Percentiles rank a stretch among this genome's conserved stretches.
These are phyloP conservation scores for Fallopia convolvulus DNA, from an alignment of 148 eudicot genomes.

Conservation along the genomic window DNA sequence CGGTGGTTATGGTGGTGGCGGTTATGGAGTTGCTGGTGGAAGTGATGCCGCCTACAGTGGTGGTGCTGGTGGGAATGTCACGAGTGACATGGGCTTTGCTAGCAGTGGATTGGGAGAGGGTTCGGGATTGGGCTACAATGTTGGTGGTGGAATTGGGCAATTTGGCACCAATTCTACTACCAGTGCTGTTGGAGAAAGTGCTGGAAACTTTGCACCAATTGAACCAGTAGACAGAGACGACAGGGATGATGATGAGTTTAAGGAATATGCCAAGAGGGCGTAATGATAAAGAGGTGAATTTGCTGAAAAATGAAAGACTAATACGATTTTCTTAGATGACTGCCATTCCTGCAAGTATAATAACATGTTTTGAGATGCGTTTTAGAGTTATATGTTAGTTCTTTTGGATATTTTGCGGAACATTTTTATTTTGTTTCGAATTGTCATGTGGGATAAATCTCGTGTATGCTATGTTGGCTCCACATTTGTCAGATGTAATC, in stretches of 20 bases:
- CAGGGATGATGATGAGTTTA: conserved; percentile 26
- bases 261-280: conserved; percentile 29
- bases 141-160: conserved; percentile 13
- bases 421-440: too few relatives aligned
- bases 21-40: conserved; percentile 21
- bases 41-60: conserved; percentile 15
- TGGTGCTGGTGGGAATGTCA: conserved; percentile 26
- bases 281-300: neutral
- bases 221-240: conserved; percentile 28
- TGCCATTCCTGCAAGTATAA: too few relatives aligned
- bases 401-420: too few relatives aligned
- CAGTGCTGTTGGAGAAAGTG: neutral
- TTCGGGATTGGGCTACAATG: conserved; percentile 18
- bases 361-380: too few relatives aligned
- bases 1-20: conserved; percentile 18
- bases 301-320: too few relatives aligned
- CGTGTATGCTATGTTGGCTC: too few relatives aligned
- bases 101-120: conserved; percentile 28
- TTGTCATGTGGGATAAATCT: too few relatives aligned
- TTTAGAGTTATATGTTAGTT: too few relatives aligned
- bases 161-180: conserved; percentile 20
- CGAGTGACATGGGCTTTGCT: conserved; percentile 20
- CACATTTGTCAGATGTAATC: too few relatives aligned
- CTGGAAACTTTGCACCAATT: conserved; percentile 13
- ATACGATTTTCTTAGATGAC: too few relatives aligned